These are phyloP conservation scores for Austropuccinia psidii DNA, from an alignment of 1,284 basidiomycete genomes.

Conservation along the genomic window DNA sequence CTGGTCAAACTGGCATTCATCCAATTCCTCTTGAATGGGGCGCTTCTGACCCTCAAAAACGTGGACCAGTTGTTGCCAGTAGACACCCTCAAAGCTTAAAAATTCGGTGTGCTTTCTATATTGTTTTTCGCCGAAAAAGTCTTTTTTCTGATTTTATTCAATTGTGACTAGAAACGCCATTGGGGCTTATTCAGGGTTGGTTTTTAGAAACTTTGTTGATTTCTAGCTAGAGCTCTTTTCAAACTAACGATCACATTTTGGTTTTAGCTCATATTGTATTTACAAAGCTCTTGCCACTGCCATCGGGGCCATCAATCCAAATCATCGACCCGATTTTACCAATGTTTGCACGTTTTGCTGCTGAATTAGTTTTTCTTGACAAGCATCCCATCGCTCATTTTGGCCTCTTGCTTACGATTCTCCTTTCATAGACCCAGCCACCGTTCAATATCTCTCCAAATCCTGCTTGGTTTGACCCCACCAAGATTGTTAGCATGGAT, in stretches of 20 bases:
- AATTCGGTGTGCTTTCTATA: conserved; percentile 52
- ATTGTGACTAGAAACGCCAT: conserved; percentile 61
- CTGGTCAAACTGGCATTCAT: conserved; percentile 63
- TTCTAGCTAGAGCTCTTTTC: no score
- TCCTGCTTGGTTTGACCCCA: conserved; percentile 67
- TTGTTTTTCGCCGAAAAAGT: neutral
- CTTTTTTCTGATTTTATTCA: neutral
- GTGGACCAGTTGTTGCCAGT: conserved; percentile 84
- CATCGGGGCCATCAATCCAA: conserved; percentile 75
- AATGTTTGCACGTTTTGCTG: neutral
- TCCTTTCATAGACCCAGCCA: conserved; percentile 67
- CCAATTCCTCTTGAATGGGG: conserved; percentile 79
- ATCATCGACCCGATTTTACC: conserved; percentile 49
- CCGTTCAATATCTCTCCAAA: conserved; percentile 74
- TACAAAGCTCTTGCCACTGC: conserved; percentile 87
- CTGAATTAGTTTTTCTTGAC: neutral
- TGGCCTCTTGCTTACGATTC: no score
- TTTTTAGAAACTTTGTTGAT: no score
- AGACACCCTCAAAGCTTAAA: conserved; percentile 77
- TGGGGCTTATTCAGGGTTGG: conserved; percentile 73
- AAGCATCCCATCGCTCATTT: neutral
- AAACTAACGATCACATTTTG: neutral
- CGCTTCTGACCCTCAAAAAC: conserved; percentile 57
- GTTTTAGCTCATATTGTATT: conserved; percentile 66
- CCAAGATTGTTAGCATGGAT: conserved; percentile 87